Evolutionary conservation across 2,329 filamentous ascomycete species (phyloP), one percentile per base, ranked within the genome.

Genomic region (Botrytis paeoniae): DNA sequence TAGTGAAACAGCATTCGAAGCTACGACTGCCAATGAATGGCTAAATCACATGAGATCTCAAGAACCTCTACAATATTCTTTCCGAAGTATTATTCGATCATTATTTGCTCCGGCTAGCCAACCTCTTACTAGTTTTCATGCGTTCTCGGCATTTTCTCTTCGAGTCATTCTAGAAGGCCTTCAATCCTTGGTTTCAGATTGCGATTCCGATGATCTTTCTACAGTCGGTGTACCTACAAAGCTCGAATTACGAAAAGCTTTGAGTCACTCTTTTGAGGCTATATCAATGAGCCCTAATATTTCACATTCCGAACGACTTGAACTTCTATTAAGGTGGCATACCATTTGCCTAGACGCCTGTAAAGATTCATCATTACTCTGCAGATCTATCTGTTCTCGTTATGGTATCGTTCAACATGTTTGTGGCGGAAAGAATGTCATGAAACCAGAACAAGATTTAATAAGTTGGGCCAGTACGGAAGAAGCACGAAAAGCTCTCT

Each of bases 241-340:
- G 62, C 79, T 80, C 20, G 83, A 84, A 73, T 79, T 84, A 9
- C 79, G 81, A 6, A 76, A 79, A 45, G 84, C 82, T 8, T 75
- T 85, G n/a, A 80, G 79, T 54, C 81, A 82, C 70, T 77, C 84
- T 7, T 80, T 84, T 70, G 80, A 82, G 54, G 81, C 79, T 18
- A 83, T 84, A 37, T 79, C 78, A 1, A 79, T 79, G 75, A 83
- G 80, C 74, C 79, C 80, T 6, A 80, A 81, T 59, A 61, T 74
- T 7, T 74, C 72, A 29, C 76, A 80, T 2, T 77, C 80, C 0
- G 84, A 85, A 68, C 76, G 80, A 45, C 78, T 83, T 1, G 83
- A 85, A 72, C 79, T 83, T 0, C 78, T 85, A 12, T 76, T 85
- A 0, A 81, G 83, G 51, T 85, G 84, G 83, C 84, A 85, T 65